phyloP scores from a whole-genome alignment of 371 early-diverging fungal species.

The Circinella minor region DNA sequence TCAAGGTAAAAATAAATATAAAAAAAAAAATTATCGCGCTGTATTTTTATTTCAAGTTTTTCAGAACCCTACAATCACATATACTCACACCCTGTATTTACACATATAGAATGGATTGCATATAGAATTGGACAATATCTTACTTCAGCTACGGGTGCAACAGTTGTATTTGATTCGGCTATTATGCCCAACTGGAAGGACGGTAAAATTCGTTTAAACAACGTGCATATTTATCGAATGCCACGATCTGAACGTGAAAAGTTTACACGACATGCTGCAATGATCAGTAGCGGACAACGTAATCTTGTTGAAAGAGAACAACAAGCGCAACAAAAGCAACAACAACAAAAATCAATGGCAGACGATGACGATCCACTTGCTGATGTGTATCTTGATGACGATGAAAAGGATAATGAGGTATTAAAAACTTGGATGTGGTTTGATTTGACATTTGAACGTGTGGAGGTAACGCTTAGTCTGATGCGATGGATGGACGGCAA shows the following conservation, averaged over 20 bases:
- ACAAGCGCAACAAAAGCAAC: background rate
- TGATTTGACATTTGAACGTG: conserved; percentile 80
- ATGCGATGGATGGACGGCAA: conserved; percentile 93
- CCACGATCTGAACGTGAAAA: conserved; percentile 44
- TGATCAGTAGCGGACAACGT: conserved; percentile 17
- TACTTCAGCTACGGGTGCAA: conserved; percentile 81
- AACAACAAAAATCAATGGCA: conserved; percentile 6
- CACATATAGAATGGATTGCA: conserved; percentile 78
- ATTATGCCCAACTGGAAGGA: conserved; percentile 94
- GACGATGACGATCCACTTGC: conserved; percentile 44
- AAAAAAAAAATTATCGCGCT: background rate
- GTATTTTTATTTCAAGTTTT: too few relatives aligned
- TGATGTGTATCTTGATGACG: conserved; percentile 47
- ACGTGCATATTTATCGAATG: conserved; percentile 73
- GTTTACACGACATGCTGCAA: conserved; percentile 44
- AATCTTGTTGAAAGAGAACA: conserved; percentile 2
- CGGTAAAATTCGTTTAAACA: conserved; percentile 86
- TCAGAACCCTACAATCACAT: too few relatives aligned
- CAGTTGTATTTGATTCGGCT: conserved; percentile 88
- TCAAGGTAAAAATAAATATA: conserved; percentile 65
- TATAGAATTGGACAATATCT: conserved; percentile 78
- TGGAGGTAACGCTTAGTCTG: conserved; percentile 87
- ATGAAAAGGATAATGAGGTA: conserved; percentile 47
- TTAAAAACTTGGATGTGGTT: conserved; percentile 65
- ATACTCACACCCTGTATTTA: background rate